phyloP scores from a whole-genome alignment of 2,329 filamentous ascomycete genomes.

The Sporothrix curviconia region DNA sequence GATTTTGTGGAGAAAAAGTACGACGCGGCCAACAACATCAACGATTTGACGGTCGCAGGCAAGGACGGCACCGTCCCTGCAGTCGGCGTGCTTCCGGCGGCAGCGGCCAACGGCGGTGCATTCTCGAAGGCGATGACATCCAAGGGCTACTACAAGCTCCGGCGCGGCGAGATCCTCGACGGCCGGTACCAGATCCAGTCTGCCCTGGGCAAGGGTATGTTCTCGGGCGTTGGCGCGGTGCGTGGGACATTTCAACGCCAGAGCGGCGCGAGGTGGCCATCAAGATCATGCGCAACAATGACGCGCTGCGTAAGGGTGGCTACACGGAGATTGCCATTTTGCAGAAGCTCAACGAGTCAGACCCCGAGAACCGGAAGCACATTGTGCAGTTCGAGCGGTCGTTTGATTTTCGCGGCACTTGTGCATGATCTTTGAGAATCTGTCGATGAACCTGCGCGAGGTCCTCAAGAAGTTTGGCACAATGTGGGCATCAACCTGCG shows the following conservation, averaged over 20 bases:
- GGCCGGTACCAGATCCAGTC: conserved; percentile 84
- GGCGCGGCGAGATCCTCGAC: conserved; percentile 83
- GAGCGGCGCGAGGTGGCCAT: conserved; percentile 78
- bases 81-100: conserved; percentile 38
- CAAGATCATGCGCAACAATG: conserved; percentile 97
- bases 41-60: conserved; percentile 32
- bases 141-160: conserved; percentile 96
- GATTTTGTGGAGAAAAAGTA: conserved; percentile 65
- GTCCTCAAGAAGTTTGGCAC: conserved; percentile 91
- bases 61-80: conserved; percentile 20
- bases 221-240: conserved; percentile 91
- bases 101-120: conserved; percentile 55
- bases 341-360: conserved; percentile 75
- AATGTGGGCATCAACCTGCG: conserved; percentile 86
- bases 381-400: conserved; percentile 79
- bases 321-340: conserved; percentile 92
- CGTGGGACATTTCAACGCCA: conserved; percentile 62
- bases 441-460: conserved; percentile 88
- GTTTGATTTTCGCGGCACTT: conserved; percentile 93
- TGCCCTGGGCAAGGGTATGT: conserved; percentile 87
- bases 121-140: conserved; percentile 87
- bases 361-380: conserved; percentile 85
- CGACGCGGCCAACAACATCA: conserved; percentile 33
- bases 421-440: conserved; percentile 94
- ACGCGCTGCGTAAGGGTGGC: conserved; percentile 83